Conservation (phyloP, 441 rosid species). For the Kokia cookei region DNA sequence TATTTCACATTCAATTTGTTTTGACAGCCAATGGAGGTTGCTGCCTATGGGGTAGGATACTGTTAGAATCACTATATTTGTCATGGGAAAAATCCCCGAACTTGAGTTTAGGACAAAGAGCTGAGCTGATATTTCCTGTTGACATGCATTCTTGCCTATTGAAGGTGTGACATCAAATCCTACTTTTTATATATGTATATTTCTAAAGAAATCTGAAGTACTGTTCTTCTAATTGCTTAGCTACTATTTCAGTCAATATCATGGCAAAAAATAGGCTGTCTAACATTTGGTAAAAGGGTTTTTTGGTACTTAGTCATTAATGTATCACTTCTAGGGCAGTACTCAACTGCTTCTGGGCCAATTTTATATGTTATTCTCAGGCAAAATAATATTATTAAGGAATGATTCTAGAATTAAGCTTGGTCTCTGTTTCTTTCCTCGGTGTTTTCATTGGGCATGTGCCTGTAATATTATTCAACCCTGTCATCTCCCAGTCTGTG, state of each 20-base stretch:
- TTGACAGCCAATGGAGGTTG: constrained; percentile 80
- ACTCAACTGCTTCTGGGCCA: background rate
- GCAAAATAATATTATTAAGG: background rate
- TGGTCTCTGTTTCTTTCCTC: background rate
- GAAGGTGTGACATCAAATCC: constrained; percentile 47
- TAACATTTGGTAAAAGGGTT: background rate
- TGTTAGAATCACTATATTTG: constrained; percentile 57
- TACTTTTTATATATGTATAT: background rate
- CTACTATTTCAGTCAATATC: background rate
- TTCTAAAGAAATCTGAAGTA: background rate
- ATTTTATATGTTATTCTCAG: background rate
- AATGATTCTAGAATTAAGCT: background rate
- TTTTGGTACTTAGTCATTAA: background rate
- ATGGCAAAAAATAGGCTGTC: background rate
- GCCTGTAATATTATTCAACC: background rate
- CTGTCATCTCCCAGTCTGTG: background rate
- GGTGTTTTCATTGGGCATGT: background rate
- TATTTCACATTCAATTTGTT: constrained; percentile 3
- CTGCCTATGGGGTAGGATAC: constrained; percentile 75
- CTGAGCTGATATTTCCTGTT: constrained; percentile 59
- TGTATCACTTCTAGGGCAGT: background rate
- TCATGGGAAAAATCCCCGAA: constrained; percentile 80
- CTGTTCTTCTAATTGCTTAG: background rate
- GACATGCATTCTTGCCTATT: constrained; percentile 72
- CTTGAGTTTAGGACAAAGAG: constrained; percentile 79